Base-by-base conservation (phyloP, 1,284 basidiomycete genomes). In the Erythrobasidium hasegawianum region DNA sequence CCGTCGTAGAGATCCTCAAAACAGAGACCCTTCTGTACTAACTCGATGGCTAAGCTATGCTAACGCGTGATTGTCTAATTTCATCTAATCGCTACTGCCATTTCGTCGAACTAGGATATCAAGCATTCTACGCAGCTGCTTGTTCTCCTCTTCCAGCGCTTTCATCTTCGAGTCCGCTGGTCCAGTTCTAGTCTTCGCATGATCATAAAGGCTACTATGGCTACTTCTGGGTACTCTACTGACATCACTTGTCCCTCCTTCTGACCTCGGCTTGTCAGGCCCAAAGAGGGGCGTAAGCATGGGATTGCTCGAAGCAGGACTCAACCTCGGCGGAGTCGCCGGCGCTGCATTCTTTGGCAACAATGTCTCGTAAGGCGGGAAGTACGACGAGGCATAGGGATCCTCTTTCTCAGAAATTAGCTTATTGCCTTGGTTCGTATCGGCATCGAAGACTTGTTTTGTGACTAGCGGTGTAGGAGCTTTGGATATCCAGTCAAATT, bases 141-240 rank as follows among this genome's bases (percentile, higher is more conserved):
- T 54, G 50, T 61, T 61, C 27, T 55, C 50, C 22, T 61, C 59
- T 27, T 33, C 27, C 7, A 61, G 49, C 1, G 52, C 50, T 16
- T 61, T 61, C 10, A 61, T 61, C 20, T 43, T 53, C 52, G 41
- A 40, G 18, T 53, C 26, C 10, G 50, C 45, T 11, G 39, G 49
- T 16, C 49, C 27, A 1, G 54, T n/a, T n/a, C 43, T 40, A 7
- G 59, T 52, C 16, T 38, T 52, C 39, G 47, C 29, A 18, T 49
- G 43, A 26, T 61, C 59, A 5, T 52, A 33, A 47, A 43, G 20
- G 27, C 22, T 61, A 16, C 39, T 53, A 38, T 24, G 47, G 22
- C 24, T 60, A 33, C 13, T 50, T 52, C 10, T 22, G 9, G 24
- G 22, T 49, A 39, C 33, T 52, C 16, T 50, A 45, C 18, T 39